A percentile compares a stretch with the other conserved stretches of the same genome.
Conservation (phyloP, 2,329 filamentous ascomycete genomes). For the Bisporella sp. region DNA sequence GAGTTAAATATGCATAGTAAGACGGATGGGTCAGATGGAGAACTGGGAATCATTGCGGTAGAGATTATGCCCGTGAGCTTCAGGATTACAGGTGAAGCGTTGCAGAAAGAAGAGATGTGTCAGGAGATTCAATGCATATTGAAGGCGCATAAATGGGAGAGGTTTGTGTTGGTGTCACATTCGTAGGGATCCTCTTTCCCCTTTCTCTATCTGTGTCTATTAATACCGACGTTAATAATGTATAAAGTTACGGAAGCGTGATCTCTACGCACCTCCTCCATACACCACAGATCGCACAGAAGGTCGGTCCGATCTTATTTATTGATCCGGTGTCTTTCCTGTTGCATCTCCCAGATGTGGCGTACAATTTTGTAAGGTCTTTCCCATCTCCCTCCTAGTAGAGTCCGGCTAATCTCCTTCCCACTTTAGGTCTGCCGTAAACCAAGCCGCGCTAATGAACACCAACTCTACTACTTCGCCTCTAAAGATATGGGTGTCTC, state of each 20-base stretch:
- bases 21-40: conserved; percentile 35
- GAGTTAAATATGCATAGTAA: conserved; percentile 30
- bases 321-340: conserved; percentile 51
- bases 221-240: too few relatives aligned
- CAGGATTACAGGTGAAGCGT: conserved; percentile 41
- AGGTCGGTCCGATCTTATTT: too few relatives aligned
- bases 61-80: conserved; percentile 50
- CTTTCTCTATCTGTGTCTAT: conserved; percentile 31
- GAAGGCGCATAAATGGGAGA: conserved; percentile 39
- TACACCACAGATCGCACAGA: too few relatives aligned
- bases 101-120: conserved; percentile 38
- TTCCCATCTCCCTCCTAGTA: too few relatives aligned
- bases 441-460: conserved; percentile 42
- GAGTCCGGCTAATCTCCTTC: too few relatives aligned
- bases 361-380: conserved; percentile 47
- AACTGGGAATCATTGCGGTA: conserved; percentile 46
- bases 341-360: conserved; percentile 51
- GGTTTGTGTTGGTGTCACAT: conserved; percentile 44
- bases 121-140: conserved; percentile 43
- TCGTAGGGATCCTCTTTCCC: conserved; percentile 38
- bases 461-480: conserved; percentile 49
- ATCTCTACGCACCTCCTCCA: too few relatives aligned
- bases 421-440: too few relatives aligned
- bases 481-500: conserved; percentile 47
- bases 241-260: too few relatives aligned